Conservation (phyloP, 1,284 basidiomycete species). For the Rhodotorula sp. region DNA sequence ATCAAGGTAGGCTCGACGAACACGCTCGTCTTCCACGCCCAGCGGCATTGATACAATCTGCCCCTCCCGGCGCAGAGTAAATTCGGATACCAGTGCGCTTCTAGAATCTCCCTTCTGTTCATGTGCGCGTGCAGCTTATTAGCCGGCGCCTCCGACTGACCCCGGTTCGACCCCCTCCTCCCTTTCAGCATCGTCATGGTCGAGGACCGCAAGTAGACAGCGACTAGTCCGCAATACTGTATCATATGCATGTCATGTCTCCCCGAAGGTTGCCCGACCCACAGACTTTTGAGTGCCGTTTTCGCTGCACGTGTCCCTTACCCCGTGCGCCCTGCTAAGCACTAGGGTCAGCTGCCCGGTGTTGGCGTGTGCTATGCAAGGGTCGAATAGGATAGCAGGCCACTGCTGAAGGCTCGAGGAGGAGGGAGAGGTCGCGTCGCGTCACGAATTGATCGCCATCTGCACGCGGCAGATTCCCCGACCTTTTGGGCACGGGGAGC, state of each 20-base stretch:
- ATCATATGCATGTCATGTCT: not conserved
- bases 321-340: no score
- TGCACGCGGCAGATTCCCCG: no score
- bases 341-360: no score
- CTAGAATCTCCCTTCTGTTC: not conserved
- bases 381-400: no score
- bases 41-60: not conserved
- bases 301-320: no score
- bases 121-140: not conserved
- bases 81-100: slow-evolving; percentile 25
- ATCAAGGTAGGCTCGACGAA: slow-evolving; percentile 18
- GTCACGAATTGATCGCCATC: no score
- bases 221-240: not conserved
- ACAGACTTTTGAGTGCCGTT: no score
- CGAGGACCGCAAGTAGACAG: slow-evolving; percentile 29
- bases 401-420: no score
- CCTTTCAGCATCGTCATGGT: slow-evolving; percentile 35
- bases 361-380: no score
- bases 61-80: not conserved
- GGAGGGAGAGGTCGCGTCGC: no score
- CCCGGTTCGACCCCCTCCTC: no score
- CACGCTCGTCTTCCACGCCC: not conserved
- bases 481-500: no score
- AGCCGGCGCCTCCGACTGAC: not conserved
- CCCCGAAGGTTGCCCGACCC: not conserved